Evolutionary conservation across 1,139 yeast genomes (phyloP), one percentile per base, ranked within the genome.

Genomic region (Taiozyma onychis): DNA sequence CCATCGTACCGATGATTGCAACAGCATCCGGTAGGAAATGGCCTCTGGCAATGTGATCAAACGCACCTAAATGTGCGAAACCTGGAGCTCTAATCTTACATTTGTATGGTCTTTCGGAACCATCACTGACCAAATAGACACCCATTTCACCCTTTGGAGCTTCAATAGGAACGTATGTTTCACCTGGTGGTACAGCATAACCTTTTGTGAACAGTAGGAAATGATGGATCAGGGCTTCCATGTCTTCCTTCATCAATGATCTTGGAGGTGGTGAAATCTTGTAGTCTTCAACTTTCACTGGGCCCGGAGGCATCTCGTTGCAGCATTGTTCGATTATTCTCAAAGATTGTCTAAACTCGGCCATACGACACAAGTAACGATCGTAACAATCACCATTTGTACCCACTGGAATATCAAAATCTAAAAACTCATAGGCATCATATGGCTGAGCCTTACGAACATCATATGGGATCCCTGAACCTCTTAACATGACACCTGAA

Each of bases 131-230:
- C 50, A 88, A 85, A 65, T 85, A 88, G 51, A 88, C 95, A 54
- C 87, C 96, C 95, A 88, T 87, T 72, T 88, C 96, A 66, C 96
- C 96, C 80, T 88, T 88, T 68, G 96, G 96, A 39, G 96, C 96
- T 73, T 88, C 96, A 59, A 88, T 88, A 51, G 89, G 95, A 49
- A 95, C 87, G 69, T 88, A 88, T 27, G 96, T 86, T 74, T 88
- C 96, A 62, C 96, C 96, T 52, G 82, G 86, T 44, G 96, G 96
- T 43, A 88, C 96, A 46, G 86, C 83, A 68, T 82, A 88, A 59
- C 96, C 96, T 77, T 88, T 88, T 50, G 95, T 86, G 75, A 83
- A 88, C 60, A 87, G 76, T 68, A 88, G 75, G 77, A 88, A 88
- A 73, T 88, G 96, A 69, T 88, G 96, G 66, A 88, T 88, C 61